Conservation (phyloP, 2,329 filamentous ascomycete genomes). For the Fusarium abutilonis region DNA sequence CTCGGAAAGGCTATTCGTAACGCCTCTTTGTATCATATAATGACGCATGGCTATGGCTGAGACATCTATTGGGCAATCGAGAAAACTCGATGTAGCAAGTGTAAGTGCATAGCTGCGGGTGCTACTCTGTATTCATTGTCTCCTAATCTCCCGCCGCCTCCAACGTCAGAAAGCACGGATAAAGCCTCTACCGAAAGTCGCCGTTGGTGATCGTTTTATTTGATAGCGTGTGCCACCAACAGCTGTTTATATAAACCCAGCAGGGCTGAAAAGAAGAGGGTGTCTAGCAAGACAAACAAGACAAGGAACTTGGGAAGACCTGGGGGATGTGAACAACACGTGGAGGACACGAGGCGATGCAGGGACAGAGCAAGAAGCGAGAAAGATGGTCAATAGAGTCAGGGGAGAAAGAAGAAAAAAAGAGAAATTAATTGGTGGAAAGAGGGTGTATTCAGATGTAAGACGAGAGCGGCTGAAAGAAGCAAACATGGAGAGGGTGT, state of each 20-base stretch:
- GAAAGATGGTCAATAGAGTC: slow-evolving; percentile 29
- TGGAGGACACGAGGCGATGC: slow-evolving; percentile 38
- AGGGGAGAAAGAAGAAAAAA: not conserved
- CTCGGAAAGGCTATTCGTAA: not conserved
- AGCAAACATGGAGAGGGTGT: slow-evolving; percentile 11
- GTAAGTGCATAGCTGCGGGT: not conserved
- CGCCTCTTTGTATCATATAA: slow-evolving; percentile 12
- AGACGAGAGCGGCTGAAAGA: slow-evolving; percentile 1
- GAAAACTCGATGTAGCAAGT: not conserved
- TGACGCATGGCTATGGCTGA: slow-evolving; percentile 6
- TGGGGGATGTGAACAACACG: slow-evolving; percentile 31
- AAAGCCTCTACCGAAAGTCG: slow-evolving; percentile 16
- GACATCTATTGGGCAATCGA: not conserved
- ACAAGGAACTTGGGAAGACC: not conserved
- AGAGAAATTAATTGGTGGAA: slow-evolving; percentile 4
- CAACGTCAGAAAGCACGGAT: not conserved
- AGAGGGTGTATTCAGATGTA: not conserved
- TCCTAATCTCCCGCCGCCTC: not conserved
- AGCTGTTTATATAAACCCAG: not conserved
- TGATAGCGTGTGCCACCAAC: slow-evolving; percentile 9
- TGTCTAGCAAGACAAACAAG: slow-evolving; percentile 2
- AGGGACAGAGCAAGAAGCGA: slow-evolving; percentile 8
- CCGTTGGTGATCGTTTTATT: not conserved
- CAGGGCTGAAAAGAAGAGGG: slow-evolving; percentile 6
- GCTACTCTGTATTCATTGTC: not conserved